Conservation (phyloP, 2,329 filamentous ascomycete genomes). For the Hypomyces perniciosus region DNA sequence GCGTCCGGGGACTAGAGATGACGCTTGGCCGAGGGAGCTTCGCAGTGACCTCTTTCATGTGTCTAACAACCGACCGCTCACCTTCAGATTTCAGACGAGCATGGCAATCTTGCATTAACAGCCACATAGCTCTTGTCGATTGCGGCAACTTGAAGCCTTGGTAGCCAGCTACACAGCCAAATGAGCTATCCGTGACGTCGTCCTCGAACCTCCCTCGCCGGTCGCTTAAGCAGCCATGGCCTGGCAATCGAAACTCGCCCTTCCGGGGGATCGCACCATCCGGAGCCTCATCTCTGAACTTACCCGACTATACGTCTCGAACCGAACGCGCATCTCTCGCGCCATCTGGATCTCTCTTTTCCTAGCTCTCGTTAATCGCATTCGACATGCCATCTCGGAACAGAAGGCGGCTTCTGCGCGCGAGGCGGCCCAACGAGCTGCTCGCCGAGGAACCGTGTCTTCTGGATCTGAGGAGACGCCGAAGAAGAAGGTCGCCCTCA, state of each 20-base stretch:
- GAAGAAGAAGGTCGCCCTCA: slow-evolving; percentile 82
- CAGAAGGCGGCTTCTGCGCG: slow-evolving; percentile 78
- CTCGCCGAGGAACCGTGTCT: slow-evolving; percentile 44
- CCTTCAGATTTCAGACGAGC: background rate
- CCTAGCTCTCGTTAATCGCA: slow-evolving; percentile 74
- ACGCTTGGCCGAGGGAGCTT: slow-evolving; percentile 5
- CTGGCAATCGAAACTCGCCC: slow-evolving; percentile 64
- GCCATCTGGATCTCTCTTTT: slow-evolving; percentile 78
- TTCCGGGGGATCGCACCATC: slow-evolving; percentile 56
- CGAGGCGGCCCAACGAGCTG: slow-evolving; percentile 52
- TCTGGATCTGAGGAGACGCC: slow-evolving; percentile 32
- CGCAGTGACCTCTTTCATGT: background rate
- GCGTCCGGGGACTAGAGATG: slow-evolving; percentile 8
- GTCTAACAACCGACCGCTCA: background rate
- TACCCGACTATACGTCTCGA: slow-evolving; percentile 65
- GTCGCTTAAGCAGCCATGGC: slow-evolving; percentile 49
- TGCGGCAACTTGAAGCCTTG: background rate
- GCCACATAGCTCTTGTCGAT: background rate
- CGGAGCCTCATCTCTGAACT: slow-evolving; percentile 60
- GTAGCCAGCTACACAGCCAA: background rate
- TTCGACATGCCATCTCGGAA: slow-evolving; percentile 85
- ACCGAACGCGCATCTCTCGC: slow-evolving; percentile 77
- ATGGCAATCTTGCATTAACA: too few relatives aligned
- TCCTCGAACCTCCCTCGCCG: background rate
- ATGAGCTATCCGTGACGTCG: background rate